Base-by-base conservation (phyloP, 2,329 filamentous ascomycete genomes). In the Talaromyces pinophilus region DNA sequence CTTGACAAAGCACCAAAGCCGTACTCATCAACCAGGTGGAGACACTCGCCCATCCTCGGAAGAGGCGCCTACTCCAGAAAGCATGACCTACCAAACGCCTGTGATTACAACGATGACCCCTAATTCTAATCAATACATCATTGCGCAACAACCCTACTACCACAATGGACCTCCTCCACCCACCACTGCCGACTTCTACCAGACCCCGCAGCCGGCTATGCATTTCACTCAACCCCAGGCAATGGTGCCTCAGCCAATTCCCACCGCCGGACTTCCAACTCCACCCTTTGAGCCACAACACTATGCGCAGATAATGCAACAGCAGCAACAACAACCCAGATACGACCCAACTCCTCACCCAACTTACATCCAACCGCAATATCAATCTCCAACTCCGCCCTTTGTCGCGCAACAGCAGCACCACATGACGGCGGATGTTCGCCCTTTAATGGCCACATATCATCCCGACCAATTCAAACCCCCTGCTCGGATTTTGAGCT, bases 1-100 rank as follows among this genome's bases (percentile, higher is more conserved):
- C 17, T 72, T 79, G 59, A 79, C 77, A 22, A 79, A 79, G 63
- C 77, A 79, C 55, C 77, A 79, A 71, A 72, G 78, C 61, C 77
- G 77, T 62, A 77, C 77, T n/a, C 77, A 79, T 64, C 75, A 72
- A 5, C 72, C 75, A 15, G 77, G 75, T 2, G 70, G 72, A 11
- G 59, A 76, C 68, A 74, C 75, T 62, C 74, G 76, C 59, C 72
- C 73, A 44, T 74, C 76, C 13, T 78, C 77, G 6, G 77, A 78
- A 68, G 77, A 79, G 66, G 70, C 75, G 6, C 52, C 62, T 11
- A 71, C 70, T 19, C 78, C 77, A 7, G 77, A 79, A 67, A 74
- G 57, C 54, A 62, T 76, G 44, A 77, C 76, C 19, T 79, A 78
- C 67, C 75, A 74, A 17, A 69, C 71, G 1, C 71, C 76, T 1